These are phyloP conservation scores for Inga leiocalycina DNA, from an alignment of 306 rosid genomes.

Conservation along the genomic window DNA sequence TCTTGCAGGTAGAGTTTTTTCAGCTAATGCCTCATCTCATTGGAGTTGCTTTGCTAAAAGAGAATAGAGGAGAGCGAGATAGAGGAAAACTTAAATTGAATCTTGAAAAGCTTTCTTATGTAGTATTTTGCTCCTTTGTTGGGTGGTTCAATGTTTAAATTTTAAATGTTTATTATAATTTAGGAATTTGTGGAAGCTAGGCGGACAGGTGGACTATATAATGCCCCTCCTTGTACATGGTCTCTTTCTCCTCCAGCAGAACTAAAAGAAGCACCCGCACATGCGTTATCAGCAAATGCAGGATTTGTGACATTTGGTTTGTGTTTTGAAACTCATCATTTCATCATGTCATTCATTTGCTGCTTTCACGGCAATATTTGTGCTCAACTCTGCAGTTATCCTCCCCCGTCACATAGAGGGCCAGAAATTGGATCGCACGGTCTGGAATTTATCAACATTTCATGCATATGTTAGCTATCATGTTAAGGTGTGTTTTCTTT, in stretches of 20 bases:
- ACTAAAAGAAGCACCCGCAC: slow-evolving; percentile 69
- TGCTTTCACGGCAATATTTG: slow-evolving; percentile 5
- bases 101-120: slow-evolving; percentile 29
- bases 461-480: slow-evolving; percentile 97
- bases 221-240: slow-evolving; percentile 90
- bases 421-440: slow-evolving; percentile 82
- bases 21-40: slow-evolving; percentile 11
- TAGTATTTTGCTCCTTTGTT: slow-evolving; percentile 31
- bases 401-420: slow-evolving; percentile 94
- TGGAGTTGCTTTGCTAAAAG: slow-evolving; percentile 22
- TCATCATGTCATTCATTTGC: slow-evolving; percentile 20
- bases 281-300: slow-evolving; percentile 84
- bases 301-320: slow-evolving; percentile 95
- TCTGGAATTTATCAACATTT: slow-evolving; percentile 90
- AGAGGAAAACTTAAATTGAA: slow-evolving; percentile 19
- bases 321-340: slow-evolving; percentile 38
- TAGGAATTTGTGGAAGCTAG: slow-evolving; percentile 99
- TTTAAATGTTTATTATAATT: slow-evolving; percentile 36
- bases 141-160: slow-evolving; percentile 38
- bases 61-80: slow-evolving; percentile 2
- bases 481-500: slow-evolving; percentile 72
- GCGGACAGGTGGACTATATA: slow-evolving; percentile 81
- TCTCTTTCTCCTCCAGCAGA: slow-evolving; percentile 79
- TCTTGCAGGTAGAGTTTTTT: slow-evolving; percentile 77
- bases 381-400: slow-evolving; percentile 71